Conservation (phyloP, 495 filamentous ascomycete genomes). For the Rostrohypoxylon terebratum region DNA sequence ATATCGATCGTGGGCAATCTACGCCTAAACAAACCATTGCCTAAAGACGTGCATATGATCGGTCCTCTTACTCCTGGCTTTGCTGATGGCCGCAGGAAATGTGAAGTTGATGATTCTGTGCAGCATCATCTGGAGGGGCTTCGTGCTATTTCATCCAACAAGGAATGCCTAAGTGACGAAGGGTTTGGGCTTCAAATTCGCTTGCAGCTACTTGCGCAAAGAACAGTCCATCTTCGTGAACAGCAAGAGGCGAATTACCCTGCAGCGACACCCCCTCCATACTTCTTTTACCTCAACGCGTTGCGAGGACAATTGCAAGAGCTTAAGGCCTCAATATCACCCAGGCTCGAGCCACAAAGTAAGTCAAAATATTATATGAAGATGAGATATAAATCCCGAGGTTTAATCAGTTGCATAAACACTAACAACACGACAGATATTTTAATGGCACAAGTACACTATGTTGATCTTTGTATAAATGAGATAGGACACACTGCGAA, state of each 20-base stretch:
- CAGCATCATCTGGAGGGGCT: slow-evolving; percentile 53
- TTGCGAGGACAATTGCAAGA: slow-evolving; percentile 25
- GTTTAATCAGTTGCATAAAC: neutral
- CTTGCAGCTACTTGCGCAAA: slow-evolving; percentile 55
- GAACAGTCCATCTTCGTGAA: slow-evolving; percentile 22
- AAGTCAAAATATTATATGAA: neutral
- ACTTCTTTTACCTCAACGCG: slow-evolving; percentile 12
- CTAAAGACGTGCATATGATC: slow-evolving; percentile 44
- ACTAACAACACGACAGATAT: slow-evolving; percentile 34
- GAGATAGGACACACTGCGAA: slow-evolving; percentile 48
- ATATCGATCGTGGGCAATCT: slow-evolving; percentile 61
- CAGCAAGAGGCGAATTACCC: slow-evolving; percentile 17
- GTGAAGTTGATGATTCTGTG: neutral
- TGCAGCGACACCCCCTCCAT: slow-evolving; percentile 4
- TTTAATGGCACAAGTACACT: slow-evolving; percentile 50
- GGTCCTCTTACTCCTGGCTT: slow-evolving; percentile 39
- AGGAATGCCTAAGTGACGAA: slow-evolving; percentile 55
- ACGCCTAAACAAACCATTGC: slow-evolving; percentile 56
- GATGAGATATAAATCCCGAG: neutral
- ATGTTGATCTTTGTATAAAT: slow-evolving; percentile 56
- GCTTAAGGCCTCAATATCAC: slow-evolving; percentile 10
- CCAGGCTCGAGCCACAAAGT: slow-evolving; percentile 15
- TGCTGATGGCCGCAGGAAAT: slow-evolving; percentile 7
- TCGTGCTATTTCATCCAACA: slow-evolving; percentile 33
- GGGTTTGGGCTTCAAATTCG: slow-evolving; percentile 60